Evolutionary conservation across 1,284 basidiomycete genomes (phyloP).

Genomic region (Puccinia coronata): DNA sequence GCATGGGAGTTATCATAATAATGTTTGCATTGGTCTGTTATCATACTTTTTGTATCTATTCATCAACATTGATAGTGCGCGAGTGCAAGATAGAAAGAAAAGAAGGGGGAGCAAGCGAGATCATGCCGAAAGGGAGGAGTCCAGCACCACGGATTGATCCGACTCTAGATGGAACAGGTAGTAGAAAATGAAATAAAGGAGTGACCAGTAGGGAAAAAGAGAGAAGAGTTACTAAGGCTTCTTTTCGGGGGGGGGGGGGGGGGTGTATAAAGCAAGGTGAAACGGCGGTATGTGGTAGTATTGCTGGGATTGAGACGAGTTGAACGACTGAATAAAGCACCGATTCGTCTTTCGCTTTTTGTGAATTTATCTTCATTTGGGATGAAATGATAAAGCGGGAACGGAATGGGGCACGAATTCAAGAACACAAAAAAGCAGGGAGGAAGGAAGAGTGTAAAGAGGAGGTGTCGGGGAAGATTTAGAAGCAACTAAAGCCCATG

Average conservation of each 20-base stretch:
- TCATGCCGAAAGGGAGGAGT: not conserved
- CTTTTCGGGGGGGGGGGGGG: not conserved
- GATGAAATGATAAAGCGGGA: not conserved
- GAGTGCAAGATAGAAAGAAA: not conserved
- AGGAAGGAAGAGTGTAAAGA: not conserved
- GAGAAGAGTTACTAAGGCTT: not conserved
- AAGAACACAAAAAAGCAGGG: not conserved
- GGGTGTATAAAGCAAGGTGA: no score
- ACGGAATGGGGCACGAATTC: not conserved
- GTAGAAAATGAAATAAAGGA: not conserved
- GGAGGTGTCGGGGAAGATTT: not conserved
- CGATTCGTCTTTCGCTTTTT: not conserved
- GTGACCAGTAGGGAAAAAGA: not conserved
- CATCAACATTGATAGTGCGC: no score
- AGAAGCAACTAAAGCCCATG: conserved; percentile 22
- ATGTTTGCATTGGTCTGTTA: no score
- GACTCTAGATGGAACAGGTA: not conserved
- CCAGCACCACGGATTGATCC: not conserved
- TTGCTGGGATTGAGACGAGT: not conserved
- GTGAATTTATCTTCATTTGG: not conserved
- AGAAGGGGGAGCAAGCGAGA: not conserved
- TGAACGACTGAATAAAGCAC: not conserved
- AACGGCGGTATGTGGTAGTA: not conserved
- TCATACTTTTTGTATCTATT: no score
- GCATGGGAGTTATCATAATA: no score